A percentile compares a stretch with the other conserved stretches of the same genome.
Evolutionary conservation across 2,329 filamentous ascomycete species (phyloP).

Genomic region (Aspergillus calidoustus): DNA sequence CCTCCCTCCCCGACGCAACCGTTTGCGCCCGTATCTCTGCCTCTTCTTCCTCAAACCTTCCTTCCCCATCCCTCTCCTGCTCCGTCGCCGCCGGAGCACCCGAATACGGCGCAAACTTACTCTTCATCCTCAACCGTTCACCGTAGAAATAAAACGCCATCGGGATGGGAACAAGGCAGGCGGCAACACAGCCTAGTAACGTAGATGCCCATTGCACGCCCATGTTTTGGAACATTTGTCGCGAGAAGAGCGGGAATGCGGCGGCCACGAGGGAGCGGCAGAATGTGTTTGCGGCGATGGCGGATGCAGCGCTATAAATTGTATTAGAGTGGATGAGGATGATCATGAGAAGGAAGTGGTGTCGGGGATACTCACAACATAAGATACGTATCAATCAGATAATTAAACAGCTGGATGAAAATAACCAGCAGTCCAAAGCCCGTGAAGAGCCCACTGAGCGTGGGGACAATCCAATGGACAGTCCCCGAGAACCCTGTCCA

Average conservation of each 20-base stretch:
- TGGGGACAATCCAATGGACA: constrained; percentile 49
- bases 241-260: constrained; percentile 59
- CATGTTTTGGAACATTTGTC: constrained; percentile 56
- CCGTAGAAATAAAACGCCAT: constrained; percentile 32
- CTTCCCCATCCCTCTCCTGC: too few species aligned
- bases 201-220: constrained; percentile 46
- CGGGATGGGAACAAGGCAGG: constrained; percentile 27
- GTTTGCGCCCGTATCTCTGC: too few species aligned
- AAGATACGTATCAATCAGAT: constrained; percentile 63
- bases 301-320: constrained; percentile 51
- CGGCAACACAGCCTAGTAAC: constrained; percentile 42
- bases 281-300: constrained; percentile 61
- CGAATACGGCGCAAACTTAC: background rate
- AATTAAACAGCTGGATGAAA: constrained; percentile 63
- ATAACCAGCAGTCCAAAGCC: constrained; percentile 63
- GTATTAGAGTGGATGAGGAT: background rate
- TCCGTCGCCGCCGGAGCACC: too few species aligned
- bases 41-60: too few species aligned
- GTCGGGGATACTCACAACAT: constrained; percentile 38
- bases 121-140: background rate
- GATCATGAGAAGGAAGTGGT: too few species aligned
- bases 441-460: constrained; percentile 56
- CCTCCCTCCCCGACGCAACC: too few species aligned
- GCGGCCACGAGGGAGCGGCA: constrained; percentile 51
- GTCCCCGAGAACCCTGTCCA: constrained; percentile 64